These are phyloP conservation scores for Purshia tridentata DNA, from an alignment of 306 rosid species.

Conservation along the genomic window DNA sequence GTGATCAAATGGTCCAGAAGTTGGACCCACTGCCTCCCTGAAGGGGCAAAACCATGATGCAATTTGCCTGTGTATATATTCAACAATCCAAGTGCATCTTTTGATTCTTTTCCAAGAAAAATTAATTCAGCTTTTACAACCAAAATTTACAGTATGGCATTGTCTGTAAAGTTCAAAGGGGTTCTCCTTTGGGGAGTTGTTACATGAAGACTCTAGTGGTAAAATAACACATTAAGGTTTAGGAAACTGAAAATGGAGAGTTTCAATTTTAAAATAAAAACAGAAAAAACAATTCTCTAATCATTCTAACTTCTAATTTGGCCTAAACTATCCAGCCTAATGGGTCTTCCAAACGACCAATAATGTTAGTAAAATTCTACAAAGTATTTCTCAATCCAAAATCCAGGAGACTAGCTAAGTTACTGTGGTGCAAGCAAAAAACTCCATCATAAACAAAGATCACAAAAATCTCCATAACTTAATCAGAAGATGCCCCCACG, in stretches of 20 bases:
- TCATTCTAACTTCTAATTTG: neutral
- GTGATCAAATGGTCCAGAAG: neutral
- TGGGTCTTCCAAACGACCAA: neutral
- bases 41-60: neutral
- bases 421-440: neutral
- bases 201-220: neutral
- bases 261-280: neutral
- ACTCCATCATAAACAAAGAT: neutral
- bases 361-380: neutral
- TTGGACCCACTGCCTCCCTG: neutral
- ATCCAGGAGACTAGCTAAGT: slow-evolving; percentile 3
- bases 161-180: neutral
- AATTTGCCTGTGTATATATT: neutral
- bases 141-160: neutral
- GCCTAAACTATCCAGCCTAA: neutral
- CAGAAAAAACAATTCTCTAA: neutral
- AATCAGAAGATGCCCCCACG: neutral
- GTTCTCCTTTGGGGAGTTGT: neutral
- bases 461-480: neutral
- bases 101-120: neutral
- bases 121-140: neutral
- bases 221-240: neutral
- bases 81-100: neutral
- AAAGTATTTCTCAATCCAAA: neutral
- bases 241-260: neutral